Percentiles rank a stretch among this genome's conserved stretches.
These are phyloP conservation scores for Silene noctiflora DNA, from an alignment of 179 eudicot genomes.

Conservation along the genomic window DNA sequence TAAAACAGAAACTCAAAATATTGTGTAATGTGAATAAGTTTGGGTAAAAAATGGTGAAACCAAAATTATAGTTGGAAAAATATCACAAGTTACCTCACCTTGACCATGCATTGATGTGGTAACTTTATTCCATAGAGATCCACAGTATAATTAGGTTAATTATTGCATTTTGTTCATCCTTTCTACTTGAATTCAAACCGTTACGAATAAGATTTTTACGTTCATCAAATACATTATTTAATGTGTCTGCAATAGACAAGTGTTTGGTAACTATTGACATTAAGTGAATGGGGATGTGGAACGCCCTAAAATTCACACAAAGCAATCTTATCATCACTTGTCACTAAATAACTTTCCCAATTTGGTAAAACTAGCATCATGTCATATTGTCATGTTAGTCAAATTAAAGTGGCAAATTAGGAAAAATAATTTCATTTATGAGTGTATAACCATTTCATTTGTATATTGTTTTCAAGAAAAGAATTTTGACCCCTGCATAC, in stretches of 20 bases:
- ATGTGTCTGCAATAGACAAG: slow-evolving; percentile 28
- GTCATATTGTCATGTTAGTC: slow-evolving; percentile 17
- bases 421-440: not conserved
- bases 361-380: slow-evolving; percentile 6
- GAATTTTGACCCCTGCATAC: not conserved
- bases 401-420: slow-evolving; percentile 11
- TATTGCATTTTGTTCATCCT: not conserved
- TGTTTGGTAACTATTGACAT: slow-evolving; percentile 17
- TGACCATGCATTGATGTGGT: not conserved
- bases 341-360: not conserved
- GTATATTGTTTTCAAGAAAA: not conserved
- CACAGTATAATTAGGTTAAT: not conserved
- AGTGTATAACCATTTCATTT: slow-evolving; percentile 16
- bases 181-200: slow-evolving; percentile 12
- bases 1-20: too few species aligned
- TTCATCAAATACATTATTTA: not conserved
- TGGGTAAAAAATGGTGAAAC: not conserved
- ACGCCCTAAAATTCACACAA: slow-evolving; percentile 25
- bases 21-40: too few species aligned
- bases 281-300: not conserved
- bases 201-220: not conserved
- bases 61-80: not conserved
- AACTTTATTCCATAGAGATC: not conserved
- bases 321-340: slow-evolving; percentile 17
- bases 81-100: not conserved